These are phyloP conservation scores for Globisporangium takayamanum DNA, from an alignment of 352 stramenopile genomes.

Conservation along the genomic window DNA sequence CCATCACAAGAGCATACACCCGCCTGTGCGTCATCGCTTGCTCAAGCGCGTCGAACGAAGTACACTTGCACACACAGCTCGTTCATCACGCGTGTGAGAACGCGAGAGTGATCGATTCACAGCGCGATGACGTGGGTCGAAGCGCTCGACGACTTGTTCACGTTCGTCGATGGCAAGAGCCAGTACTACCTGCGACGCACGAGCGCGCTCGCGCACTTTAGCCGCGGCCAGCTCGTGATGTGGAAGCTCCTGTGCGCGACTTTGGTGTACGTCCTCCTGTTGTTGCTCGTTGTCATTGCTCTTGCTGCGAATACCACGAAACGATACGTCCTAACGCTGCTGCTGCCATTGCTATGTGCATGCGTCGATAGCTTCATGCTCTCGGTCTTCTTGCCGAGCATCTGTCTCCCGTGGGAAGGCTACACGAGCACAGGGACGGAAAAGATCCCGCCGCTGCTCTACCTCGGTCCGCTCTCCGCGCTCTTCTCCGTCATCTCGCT, in stretches of 20 bases:
- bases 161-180: constrained; percentile 64
- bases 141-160: constrained; percentile 47
- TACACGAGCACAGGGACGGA: constrained; percentile 35
- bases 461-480: constrained; percentile 33
- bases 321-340: neutral
- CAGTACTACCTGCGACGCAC: constrained; percentile 43
- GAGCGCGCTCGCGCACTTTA: constrained; percentile 39
- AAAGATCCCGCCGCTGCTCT: constrained; percentile 44
- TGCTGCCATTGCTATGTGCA: neutral
- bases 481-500: constrained; percentile 48
- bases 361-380: constrained; percentile 32
- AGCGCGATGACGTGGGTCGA: constrained; percentile 23
- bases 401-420: constrained; percentile 42
- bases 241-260: constrained; percentile 57
- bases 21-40: no score
- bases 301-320: neutral
- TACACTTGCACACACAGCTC: no score
- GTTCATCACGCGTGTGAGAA: neutral
- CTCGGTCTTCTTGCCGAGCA: constrained; percentile 43
- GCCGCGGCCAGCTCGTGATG: constrained; percentile 40
- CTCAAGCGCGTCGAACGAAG: no score
- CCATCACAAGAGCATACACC: no score
- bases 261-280: constrained; percentile 29
- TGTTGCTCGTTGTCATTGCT: neutral
- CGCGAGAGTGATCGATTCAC: neutral